These are phyloP conservation scores for Keithomyces neogunnii DNA, from an alignment of 2,329 filamentous ascomycete genomes.

Conservation along the genomic window DNA sequence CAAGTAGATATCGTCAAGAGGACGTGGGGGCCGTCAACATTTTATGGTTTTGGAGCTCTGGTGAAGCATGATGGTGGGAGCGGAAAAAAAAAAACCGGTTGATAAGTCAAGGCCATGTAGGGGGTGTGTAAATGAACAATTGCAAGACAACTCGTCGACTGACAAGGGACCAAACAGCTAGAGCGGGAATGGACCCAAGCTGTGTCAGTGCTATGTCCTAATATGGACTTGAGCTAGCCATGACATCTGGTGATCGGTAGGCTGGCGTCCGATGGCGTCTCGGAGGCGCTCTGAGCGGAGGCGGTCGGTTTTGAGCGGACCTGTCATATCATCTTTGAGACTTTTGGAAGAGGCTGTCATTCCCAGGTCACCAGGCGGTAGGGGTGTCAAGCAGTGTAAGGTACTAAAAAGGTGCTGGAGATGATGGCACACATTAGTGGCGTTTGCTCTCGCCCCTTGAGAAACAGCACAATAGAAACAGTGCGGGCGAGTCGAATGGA, in stretches of 20 bases:
- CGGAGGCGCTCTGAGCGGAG: conserved; percentile 11
- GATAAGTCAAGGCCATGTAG: neutral
- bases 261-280: conserved; percentile 16
- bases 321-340: conserved; percentile 26
- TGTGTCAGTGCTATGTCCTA: conserved; percentile 10
- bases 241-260: conserved; percentile 17
- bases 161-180: conserved; percentile 6
- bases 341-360: conserved; percentile 14
- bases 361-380: conserved; percentile 6
- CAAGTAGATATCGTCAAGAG: neutral
- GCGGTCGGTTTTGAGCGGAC: conserved; percentile 19
- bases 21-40: conserved; percentile 21
- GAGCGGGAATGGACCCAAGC: conserved; percentile 10
- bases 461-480: conserved; percentile 3
- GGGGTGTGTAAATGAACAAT: conserved; percentile 5
- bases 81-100: neutral
- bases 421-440: neutral
- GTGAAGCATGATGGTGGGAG: neutral
- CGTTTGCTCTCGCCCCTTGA: conserved; percentile 7
- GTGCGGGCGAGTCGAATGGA: neutral
- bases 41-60: conserved; percentile 22
- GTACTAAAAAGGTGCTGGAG: neutral
- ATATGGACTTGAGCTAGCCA: conserved; percentile 9
- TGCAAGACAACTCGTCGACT: conserved; percentile 5
- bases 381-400: neutral